Evolutionary conservation across 2,329 filamentous ascomycete genomes (phyloP), one percentile per base, ranked within the genome.

Genomic region (Westerdykella sp.): DNA sequence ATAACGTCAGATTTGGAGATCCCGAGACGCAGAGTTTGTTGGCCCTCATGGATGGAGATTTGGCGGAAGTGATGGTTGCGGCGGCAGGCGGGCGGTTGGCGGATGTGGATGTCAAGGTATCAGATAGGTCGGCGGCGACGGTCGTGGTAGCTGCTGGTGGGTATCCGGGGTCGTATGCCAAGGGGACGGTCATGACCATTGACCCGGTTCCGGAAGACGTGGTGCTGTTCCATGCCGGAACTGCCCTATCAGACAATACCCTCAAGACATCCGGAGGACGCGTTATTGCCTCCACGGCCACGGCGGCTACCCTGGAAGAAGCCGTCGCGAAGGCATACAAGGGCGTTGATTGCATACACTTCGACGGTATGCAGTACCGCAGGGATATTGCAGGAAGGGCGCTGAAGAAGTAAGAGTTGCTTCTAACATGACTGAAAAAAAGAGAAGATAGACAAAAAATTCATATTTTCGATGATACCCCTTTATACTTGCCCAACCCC

Each of bases 71-170:
- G 47, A 90, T 96, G 85, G 74, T 90, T 36, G 88, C 89, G 43
- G 95, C 88, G 66, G 80, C 85, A 7, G 78, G 84, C 40, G 83
- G 85, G 32, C 85, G 80, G 60, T 77, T 97, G 14, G 78, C 84
- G 49, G 78, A 79, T 45, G 78, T 89, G 39, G 70, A 77, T 5
- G 72, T 95, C 53, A 81, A 81, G 49, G 70, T 91, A 28, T 78
- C 84, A 46, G 62, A 75, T 1, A 80, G 79, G 48, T 93, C 84
- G 60, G 89, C 88, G 49, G 85, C 88, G 21, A 97, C 91, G 1
- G 89, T 98, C 28, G 89, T 97, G n/a, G 84, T 95, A 14, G 88
- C 91, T 42, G 86, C 93, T 7, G 87, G 84, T 16, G 93, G 93
- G 3, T 98, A 98, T 64, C 93, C 93, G 5, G 86, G 84, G 6